Percentiles rank a stretch among this genome's conserved stretches.
phyloP scores from a whole-genome alignment of 2,329 filamentous ascomycete genomes.

The Emericellopsis atlantica region DNA sequence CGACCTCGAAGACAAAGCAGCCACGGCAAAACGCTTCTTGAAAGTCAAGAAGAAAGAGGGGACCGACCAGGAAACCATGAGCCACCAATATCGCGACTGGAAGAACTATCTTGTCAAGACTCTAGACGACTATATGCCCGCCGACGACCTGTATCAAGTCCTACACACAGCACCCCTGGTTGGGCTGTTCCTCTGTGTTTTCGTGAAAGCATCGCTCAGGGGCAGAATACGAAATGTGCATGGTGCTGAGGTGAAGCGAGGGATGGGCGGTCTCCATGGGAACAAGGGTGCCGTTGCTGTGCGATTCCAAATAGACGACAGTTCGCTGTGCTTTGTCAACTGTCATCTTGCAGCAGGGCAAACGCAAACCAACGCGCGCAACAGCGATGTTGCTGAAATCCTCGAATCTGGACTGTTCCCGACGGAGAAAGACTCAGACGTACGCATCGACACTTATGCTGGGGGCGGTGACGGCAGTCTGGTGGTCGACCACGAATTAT shows the following conservation, averaged over 20 bases:
- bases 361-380: conserved; percentile 76
- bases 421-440: conserved; percentile 50
- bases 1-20: conserved; percentile 91
- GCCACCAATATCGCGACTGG: conserved; percentile 95
- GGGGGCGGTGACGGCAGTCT: conserved; percentile 91
- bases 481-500: conserved; percentile 96
- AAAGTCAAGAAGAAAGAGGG: conserved; percentile 81
- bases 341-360: conserved; percentile 95
- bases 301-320: conserved; percentile 89
- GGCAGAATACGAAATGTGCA: conserved; percentile 65
- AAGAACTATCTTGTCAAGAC: conserved; percentile 74
- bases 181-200: conserved; percentile 90
- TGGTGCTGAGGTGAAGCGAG: conserved; percentile 80
- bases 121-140: conserved; percentile 72
- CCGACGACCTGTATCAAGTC: conserved; percentile 66
- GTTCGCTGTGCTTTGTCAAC: conserved; percentile 90
- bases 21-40: conserved; percentile 90
- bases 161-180: conserved; percentile 81
- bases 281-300: conserved; percentile 93
- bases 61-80: conserved; percentile 81
- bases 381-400: conserved; percentile 85
- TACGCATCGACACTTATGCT: conserved; percentile 66
- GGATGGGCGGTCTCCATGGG: conserved; percentile 88
- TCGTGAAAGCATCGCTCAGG: conserved; percentile 72
- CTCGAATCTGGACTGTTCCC: conserved; percentile 71